Conservation (phyloP, 2,329 filamentous ascomycete species). For the Parascedosporium putredinis region DNA sequence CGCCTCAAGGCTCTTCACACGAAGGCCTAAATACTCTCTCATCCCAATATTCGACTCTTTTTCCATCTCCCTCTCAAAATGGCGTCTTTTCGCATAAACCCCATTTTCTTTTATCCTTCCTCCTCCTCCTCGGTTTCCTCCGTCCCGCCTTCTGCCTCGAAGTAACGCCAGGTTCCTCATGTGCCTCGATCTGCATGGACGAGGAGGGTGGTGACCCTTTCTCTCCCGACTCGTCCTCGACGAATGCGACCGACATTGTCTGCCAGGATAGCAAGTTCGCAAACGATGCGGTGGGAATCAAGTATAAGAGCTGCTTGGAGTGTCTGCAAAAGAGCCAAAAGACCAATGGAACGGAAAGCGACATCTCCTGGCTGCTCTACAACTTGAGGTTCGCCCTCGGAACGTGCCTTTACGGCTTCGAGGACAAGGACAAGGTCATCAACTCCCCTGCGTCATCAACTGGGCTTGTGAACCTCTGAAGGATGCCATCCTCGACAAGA, state of each 20-base stretch:
- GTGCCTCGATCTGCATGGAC: constrained; percentile 36
- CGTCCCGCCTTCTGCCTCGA: constrained; percentile 22
- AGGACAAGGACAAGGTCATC: constrained; percentile 18
- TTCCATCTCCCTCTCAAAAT: neutral
- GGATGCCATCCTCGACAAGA: constrained; percentile 23
- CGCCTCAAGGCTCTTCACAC: neutral
- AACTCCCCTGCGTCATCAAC: constrained; percentile 33
- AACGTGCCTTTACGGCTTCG: constrained; percentile 32
- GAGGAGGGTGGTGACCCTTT: constrained; percentile 21
- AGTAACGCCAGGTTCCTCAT: constrained; percentile 40
- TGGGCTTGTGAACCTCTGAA: constrained; percentile 30
- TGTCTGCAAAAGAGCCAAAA: constrained; percentile 36
- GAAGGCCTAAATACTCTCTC: neutral
- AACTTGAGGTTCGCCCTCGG: constrained; percentile 38
- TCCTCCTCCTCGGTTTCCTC: neutral
- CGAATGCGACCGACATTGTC: constrained; percentile 34
- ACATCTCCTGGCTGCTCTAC: constrained; percentile 36
- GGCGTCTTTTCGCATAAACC: neutral
- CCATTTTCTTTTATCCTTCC: neutral
- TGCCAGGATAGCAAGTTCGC: constrained; percentile 32
- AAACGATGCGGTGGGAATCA: constrained; percentile 26
- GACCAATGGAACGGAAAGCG: constrained; percentile 26
- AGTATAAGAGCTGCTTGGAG: constrained; percentile 34
- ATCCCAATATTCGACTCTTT: neutral
- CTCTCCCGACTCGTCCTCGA: constrained; percentile 27